A percentile compares a stretch with the other conserved stretches of the same genome.
Conservation (phyloP, 73 alveolate genomes). For the Tetrahymena borealis region DNA sequence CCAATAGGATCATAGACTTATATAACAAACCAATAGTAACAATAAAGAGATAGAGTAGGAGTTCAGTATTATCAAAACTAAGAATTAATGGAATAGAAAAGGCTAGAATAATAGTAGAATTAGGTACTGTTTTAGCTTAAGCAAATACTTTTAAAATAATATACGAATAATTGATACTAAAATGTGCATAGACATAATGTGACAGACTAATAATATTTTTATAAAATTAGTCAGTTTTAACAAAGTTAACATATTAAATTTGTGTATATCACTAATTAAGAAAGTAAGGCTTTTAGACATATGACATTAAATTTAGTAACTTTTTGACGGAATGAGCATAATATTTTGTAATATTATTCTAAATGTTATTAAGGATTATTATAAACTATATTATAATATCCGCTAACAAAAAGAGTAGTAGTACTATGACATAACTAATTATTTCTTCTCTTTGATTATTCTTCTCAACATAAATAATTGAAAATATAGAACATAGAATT, state of each 20-base stretch:
- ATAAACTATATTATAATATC: too few relatives aligned
- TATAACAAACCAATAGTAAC: not conserved
- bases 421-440: too few relatives aligned
- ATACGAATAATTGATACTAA: not conserved
- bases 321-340: not conserved
- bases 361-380: too few relatives aligned
- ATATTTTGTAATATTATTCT: not conserved
- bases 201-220: not conserved
- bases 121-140: not conserved
- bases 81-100: not conserved
- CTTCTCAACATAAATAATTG: too few relatives aligned
- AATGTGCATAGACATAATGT: not conserved
- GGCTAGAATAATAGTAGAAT: not conserved
- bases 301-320: not conserved
- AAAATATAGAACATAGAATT: too few relatives aligned
- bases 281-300: not conserved
- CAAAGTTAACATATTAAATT: not conserved
- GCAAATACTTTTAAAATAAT: not conserved
- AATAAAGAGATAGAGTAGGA: not conserved
- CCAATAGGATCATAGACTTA: not conserved
- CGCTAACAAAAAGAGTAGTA: too few relatives aligned
- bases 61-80: not conserved
- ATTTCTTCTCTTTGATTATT: too few relatives aligned
- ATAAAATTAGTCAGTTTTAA: not conserved
- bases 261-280: not conserved